Percentiles rank a stretch among this genome's conserved stretches.
phyloP scores from a whole-genome alignment of 176 grass and related monocot genomes.

The Eleusine indica region DNA sequence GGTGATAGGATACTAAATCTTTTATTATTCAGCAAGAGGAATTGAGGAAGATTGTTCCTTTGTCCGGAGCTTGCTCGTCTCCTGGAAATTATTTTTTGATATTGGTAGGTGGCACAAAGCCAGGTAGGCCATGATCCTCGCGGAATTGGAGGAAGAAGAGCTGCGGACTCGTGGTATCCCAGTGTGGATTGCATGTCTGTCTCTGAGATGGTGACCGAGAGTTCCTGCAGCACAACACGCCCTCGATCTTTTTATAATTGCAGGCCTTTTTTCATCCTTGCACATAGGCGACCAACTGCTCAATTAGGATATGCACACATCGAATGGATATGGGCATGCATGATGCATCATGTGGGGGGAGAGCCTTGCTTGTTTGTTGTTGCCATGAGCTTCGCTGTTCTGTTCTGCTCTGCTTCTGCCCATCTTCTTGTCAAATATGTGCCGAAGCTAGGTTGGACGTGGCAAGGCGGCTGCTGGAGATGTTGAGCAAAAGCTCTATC shows the following conservation, averaged over 20 bases:
- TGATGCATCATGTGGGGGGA: constrained; percentile 44
- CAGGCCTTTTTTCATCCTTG: constrained; percentile 5
- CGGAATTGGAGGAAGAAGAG: not conserved
- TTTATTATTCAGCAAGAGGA: constrained; percentile 30
- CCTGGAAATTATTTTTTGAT: constrained; percentile 42
- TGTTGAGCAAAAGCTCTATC: not conserved
- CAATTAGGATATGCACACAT: constrained; percentile 20
- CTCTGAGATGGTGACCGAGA: constrained; percentile 30
- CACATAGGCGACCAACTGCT: constrained; percentile 35
- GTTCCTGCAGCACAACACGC: constrained; percentile 16
- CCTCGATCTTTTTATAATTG: constrained; percentile 19
- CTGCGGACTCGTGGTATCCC: constrained; percentile 24
- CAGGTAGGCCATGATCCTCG: constrained; percentile 56
- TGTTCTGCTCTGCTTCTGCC: constrained; percentile 24
- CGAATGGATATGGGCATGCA: constrained; percentile 34
- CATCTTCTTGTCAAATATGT: constrained; percentile 32
- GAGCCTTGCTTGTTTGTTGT: constrained; percentile 28
- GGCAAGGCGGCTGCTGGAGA: constrained; percentile 15
- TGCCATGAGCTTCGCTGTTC: constrained; percentile 15
- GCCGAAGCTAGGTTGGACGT: constrained; percentile 18
- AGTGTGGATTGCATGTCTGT: constrained; percentile 44
- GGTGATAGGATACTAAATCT: constrained; percentile 1
- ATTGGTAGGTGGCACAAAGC: constrained; percentile 39
- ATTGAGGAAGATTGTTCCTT: constrained; percentile 13
- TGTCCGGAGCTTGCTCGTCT: constrained; percentile 11